A percentile compares a stretch with the other conserved stretches of the same genome.
phyloP scores from a whole-genome alignment of 768 basidiomycete species.

The Boletellus emodensis region DNA sequence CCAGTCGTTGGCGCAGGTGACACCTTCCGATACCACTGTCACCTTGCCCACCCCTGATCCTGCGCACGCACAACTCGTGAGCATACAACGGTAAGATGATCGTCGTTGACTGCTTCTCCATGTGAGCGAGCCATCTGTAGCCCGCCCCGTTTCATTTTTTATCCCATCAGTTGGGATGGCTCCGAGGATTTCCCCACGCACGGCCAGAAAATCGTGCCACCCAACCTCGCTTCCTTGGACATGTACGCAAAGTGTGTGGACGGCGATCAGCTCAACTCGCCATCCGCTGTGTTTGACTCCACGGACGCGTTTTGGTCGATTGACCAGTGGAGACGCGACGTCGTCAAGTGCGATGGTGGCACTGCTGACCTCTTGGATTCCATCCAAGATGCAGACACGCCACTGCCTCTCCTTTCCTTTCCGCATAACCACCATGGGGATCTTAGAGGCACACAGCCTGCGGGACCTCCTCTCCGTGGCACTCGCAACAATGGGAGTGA shows the following conservation, averaged over 20 bases:
- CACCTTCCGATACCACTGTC: slow-evolving; percentile 24
- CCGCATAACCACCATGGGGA: neutral
- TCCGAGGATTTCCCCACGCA: slow-evolving; percentile 27
- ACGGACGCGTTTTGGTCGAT: slow-evolving; percentile 22
- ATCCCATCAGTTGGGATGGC: slow-evolving; percentile 25
- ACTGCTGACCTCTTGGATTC: slow-evolving; percentile 13
- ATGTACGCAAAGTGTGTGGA: neutral
- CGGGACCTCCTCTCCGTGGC: neutral
- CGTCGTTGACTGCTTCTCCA: too few relatives aligned
- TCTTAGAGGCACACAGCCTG: neutral
- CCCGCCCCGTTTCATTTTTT: slow-evolving; percentile 24
- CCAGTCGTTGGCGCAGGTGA: neutral
- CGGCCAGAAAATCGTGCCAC: neutral
- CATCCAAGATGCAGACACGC: slow-evolving; percentile 12
- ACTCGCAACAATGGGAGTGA: slow-evolving; percentile 2
- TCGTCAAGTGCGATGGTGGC: slow-evolving; percentile 6
- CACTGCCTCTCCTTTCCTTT: slow-evolving; percentile 10
- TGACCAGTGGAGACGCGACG: slow-evolving; percentile 21
- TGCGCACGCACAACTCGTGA: slow-evolving; percentile 13
- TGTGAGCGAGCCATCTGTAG: slow-evolving; percentile 2
- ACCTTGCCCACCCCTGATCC: slow-evolving; percentile 28
- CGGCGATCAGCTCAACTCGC: slow-evolving; percentile 37
- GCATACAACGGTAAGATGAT: slow-evolving; percentile 13
- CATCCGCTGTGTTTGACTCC: slow-evolving; percentile 17
- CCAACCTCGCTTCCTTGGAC: neutral